Base-by-base conservation (phyloP, 495 filamentous ascomycete genomes). In the Penicillium arizonense region DNA sequence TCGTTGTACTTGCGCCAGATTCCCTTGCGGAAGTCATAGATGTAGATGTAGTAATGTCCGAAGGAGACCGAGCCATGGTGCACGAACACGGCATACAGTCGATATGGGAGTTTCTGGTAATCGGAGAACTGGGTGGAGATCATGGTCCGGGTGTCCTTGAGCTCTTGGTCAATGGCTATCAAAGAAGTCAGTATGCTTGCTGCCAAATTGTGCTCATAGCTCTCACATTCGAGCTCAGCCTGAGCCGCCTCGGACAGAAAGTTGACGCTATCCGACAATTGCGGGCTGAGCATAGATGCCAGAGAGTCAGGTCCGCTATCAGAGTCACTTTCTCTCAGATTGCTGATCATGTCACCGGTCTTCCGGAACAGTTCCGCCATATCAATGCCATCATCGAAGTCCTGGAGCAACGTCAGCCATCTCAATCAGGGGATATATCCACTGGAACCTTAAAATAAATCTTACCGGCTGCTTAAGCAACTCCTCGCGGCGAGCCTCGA, bases 21-120 rank as follows among this genome's bases (percentile, higher is more conserved):
- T 14, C 86, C 76, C 33, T 80, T 77, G 47, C 83, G 76, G 66
- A 95, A 96, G 68, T 97, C 94, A 63, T 84, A 87, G 59, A 98
- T 96, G 78, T 91, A 97, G 52, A 97, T 91, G 83, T 89, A 99
- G 74, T 97, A 99, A 68, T 98, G 94, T 1, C 94, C 94, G 44
- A 87, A 88, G 14, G 69, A 73, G 2, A 78, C 82, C 35, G 75
- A 78, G 7, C 82, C 95, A 4, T 86, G 82, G 63, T 99, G 95
- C 44, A 96, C 89, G 67, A 97, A 93, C 18, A 97, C 87, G 0
- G 94, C 89, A 50, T 95, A 89, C 11, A 99, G 82, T n/a, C 80
- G 83, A 67, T 97, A 99, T 3, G 83, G 77, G 20, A 89, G 67
- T 20, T 82, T 65, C 28, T 73, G 75, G 40, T 44, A 72, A 48